phyloP scores from a whole-genome alignment of 352 stramenopile species.

The Bremia lactucae region DNA sequence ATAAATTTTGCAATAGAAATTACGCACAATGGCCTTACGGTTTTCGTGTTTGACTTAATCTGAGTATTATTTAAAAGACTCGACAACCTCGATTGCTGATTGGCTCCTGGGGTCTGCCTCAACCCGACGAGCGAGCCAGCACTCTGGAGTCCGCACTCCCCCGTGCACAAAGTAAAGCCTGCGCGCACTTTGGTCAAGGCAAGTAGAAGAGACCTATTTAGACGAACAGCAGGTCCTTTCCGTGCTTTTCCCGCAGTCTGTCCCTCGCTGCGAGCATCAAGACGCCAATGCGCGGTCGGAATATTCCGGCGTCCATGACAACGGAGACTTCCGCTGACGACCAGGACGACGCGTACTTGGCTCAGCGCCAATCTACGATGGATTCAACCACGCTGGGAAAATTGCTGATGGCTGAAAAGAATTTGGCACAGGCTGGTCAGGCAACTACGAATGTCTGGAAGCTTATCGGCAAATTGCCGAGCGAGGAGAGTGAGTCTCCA shows the following conservation, averaged over 20 bases:
- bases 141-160: slow-evolving; percentile 7
- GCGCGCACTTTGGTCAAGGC: slow-evolving; percentile 1
- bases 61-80: neutral
- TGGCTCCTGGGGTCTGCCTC: slow-evolving; percentile 3
- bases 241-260: no score
- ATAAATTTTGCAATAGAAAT: no score
- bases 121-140: slow-evolving; percentile 16
- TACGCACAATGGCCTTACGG: no score
- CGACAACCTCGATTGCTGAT: slow-evolving; percentile 6
- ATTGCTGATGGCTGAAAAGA: slow-evolving; percentile 69
- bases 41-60: neutral
- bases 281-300: slow-evolving; percentile 7
- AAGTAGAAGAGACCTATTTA: neutral
- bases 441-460: slow-evolving; percentile 77
- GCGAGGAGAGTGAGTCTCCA: slow-evolving; percentile 23
- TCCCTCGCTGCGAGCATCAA: slow-evolving; percentile 5
- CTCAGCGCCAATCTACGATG: slow-evolving; percentile 65
- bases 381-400: slow-evolving; percentile 76
- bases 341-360: slow-evolving; percentile 44
- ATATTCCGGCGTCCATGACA: slow-evolving; percentile 11
- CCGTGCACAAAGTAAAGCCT: slow-evolving; percentile 2
- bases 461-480: slow-evolving; percentile 46
- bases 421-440: slow-evolving; percentile 69
- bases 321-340: slow-evolving; percentile 14
- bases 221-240: no score